Evolutionary conservation across 2,329 filamentous ascomycete species (phyloP).

Genomic region (Paraphoma chrysanthemicola): DNA sequence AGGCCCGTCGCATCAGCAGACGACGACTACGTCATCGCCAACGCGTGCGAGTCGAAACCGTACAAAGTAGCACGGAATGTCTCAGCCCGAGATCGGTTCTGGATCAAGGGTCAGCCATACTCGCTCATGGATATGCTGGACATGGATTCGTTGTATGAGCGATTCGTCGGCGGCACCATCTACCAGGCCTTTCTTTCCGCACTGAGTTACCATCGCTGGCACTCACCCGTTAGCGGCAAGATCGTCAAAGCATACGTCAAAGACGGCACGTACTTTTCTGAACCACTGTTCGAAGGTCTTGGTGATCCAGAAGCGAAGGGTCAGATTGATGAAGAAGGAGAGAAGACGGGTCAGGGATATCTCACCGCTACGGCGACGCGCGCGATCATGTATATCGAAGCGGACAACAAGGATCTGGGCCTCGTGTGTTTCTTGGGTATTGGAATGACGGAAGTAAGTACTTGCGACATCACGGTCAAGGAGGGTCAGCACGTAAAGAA

Average conservation of each 20-base stretch:
- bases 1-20: slow-evolving; percentile 66
- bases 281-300: slow-evolving; percentile 61
- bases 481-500: slow-evolving; percentile 71
- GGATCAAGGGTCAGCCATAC: slow-evolving; percentile 74
- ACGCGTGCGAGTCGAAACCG: slow-evolving; percentile 69
- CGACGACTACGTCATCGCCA: slow-evolving; percentile 64
- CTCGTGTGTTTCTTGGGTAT: slow-evolving; percentile 74
- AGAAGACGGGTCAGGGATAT: slow-evolving; percentile 68
- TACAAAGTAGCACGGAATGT: slow-evolving; percentile 61
- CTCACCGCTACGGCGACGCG: slow-evolving; percentile 72
- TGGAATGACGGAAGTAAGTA: slow-evolving; percentile 79
- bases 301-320: slow-evolving; percentile 51
- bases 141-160: slow-evolving; percentile 58
- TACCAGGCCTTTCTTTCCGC: slow-evolving; percentile 75
- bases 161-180: slow-evolving; percentile 69
- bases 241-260: slow-evolving; percentile 64
- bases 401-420: slow-evolving; percentile 71
- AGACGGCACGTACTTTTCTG: slow-evolving; percentile 73
- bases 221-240: slow-evolving; percentile 69
- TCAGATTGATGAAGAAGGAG: slow-evolving; percentile 41
- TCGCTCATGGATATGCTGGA: slow-evolving; percentile 69
- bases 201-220: slow-evolving; percentile 75
- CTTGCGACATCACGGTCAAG: slow-evolving; percentile 73
- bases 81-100: slow-evolving; percentile 67
- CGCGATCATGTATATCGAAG: slow-evolving; percentile 73